A percentile compares a stretch with the other conserved stretches of the same genome.
These are phyloP conservation scores for Cyclanthera cordifolia DNA, from an alignment of 306 rosid genomes.

Conservation along the genomic window DNA sequence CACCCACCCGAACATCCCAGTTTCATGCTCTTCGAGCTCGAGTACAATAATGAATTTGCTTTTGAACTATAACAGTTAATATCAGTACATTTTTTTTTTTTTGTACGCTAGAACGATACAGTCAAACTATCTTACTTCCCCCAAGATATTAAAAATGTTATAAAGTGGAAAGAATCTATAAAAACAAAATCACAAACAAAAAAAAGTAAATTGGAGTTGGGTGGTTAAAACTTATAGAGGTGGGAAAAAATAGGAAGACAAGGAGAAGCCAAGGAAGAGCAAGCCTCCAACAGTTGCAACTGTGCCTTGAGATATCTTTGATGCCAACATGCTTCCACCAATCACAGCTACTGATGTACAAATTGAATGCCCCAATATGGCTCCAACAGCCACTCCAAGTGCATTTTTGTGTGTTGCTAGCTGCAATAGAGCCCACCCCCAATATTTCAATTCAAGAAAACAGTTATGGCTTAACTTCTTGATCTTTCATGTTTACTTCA, in stretches of 20 bases:
- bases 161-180: not conserved
- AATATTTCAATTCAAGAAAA: not conserved
- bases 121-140: not conserved
- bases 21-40: not conserved
- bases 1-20: not conserved
- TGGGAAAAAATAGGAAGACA: conserved; percentile 90
- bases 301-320: conserved; percentile 88
- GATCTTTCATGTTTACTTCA: not conserved
- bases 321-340: conserved; percentile 96
- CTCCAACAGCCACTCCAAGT: conserved; percentile 86
- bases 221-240: conserved; percentile 36
- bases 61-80: not conserved
- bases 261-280: conserved; percentile 87
- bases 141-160: not conserved
- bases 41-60: not conserved
- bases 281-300: conserved; percentile 94
- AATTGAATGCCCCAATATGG: conserved; percentile 84
- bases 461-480: not conserved
- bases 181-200: not conserved
- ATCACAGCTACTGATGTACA: conserved; percentile 94
- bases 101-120: conserved; percentile 1
- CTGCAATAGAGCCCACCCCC: conserved; percentile 29
- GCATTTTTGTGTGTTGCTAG: conserved; percentile 98
- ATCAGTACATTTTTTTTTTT: not conserved
- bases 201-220: not conserved